Conservation (phyloP, 768 basidiomycete species). For the Leccinum incarnatum region DNA sequence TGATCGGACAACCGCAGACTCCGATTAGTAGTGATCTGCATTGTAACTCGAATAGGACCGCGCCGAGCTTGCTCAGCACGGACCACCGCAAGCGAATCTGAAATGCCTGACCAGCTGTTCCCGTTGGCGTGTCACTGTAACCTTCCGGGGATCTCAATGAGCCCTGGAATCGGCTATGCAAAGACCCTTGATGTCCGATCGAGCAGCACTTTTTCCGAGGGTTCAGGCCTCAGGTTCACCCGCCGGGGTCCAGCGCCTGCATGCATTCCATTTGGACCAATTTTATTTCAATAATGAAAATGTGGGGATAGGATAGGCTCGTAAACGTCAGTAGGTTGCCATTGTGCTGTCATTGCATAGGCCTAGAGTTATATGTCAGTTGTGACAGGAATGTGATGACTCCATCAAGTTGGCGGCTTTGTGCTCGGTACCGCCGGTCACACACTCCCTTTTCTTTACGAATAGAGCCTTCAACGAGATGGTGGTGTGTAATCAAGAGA, state of each 20-base stretch:
- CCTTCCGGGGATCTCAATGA: neutral
- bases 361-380: neutral
- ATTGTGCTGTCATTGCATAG: too few species aligned
- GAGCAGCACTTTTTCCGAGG: neutral
- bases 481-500: neutral
- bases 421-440: neutral
- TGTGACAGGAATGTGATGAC: conserved; percentile 15
- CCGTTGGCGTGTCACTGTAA: neutral
- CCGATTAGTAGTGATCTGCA: neutral
- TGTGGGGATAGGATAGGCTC: too few species aligned
- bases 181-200: neutral
- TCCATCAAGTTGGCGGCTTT: neutral
- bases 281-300: too few species aligned
- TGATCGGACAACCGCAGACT: neutral
- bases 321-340: too few species aligned
- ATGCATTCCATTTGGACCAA: neutral
- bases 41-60: neutral
- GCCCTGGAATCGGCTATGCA: neutral
- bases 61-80: neutral
- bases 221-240: neutral
- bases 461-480: neutral
- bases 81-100: neutral
- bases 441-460: neutral
- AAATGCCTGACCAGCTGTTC: neutral
- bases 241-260: neutral